phyloP scores from a whole-genome alignment of 148 eudicot genomes.

The Diospyros kaki region DNA sequence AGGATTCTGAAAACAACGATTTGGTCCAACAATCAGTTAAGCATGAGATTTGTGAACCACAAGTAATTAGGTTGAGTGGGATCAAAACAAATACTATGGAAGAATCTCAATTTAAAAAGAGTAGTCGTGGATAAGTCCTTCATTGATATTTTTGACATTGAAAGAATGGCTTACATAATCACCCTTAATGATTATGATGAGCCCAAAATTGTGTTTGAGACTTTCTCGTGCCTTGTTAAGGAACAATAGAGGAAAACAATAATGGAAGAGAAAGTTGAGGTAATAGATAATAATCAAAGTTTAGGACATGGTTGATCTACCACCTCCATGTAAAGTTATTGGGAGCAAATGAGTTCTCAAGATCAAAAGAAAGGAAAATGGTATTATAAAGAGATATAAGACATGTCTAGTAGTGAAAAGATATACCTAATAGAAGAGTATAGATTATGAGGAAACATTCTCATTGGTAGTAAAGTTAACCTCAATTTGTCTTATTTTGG shows the following conservation, averaged over 20 bases:
- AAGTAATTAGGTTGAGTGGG: no score
- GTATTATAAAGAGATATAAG: background rate
- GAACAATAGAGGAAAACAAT: background rate
- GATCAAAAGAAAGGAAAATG: background rate
- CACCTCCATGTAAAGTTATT: background rate
- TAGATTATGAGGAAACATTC: background rate
- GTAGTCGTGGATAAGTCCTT: background rate
- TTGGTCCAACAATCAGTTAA: background rate
- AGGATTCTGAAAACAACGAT: background rate
- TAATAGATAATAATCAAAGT: background rate
- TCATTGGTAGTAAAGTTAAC: background rate
- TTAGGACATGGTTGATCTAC: background rate
- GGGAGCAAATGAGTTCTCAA: background rate
- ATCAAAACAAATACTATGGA: no score
- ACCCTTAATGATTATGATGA: background rate
- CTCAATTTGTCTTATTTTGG: background rate
- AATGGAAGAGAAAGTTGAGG: background rate
- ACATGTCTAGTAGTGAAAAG: background rate
- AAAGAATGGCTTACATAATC: background rate
- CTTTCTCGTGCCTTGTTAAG: background rate
- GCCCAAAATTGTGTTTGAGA: background rate
- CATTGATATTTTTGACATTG: background rate
- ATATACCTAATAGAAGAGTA: background rate
- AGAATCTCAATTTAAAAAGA: background rate
- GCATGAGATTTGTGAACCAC: background rate